A percentile compares a stretch with the other conserved stretches of the same genome.
These are phyloP conservation scores for Monosporascus sp. DNA, from an alignment of 2,329 filamentous ascomycete species.

Conservation along the genomic window DNA sequence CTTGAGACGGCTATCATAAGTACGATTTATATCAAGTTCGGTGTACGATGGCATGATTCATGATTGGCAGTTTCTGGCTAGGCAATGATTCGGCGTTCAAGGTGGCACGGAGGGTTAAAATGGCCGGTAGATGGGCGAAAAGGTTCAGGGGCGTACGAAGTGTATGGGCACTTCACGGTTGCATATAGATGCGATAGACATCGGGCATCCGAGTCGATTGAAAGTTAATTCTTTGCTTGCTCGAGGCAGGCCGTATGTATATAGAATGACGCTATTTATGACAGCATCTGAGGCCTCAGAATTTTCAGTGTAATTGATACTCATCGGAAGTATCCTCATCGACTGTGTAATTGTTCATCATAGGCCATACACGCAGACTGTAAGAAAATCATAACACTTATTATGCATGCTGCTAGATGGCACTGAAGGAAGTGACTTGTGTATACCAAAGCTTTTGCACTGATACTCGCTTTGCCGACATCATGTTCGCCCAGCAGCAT, in stretches of 20 bases:
- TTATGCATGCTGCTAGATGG: not conserved
- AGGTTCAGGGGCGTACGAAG: not conserved
- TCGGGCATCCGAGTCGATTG: not conserved
- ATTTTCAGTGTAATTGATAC: constrained; percentile 29
- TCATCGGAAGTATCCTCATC: constrained; percentile 27
- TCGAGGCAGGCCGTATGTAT: not conserved
- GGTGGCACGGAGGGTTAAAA: not conserved
- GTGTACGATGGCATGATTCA: not conserved
- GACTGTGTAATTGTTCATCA: constrained; percentile 27
- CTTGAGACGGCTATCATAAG: not conserved
- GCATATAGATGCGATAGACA: not conserved
- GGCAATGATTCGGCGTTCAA: not conserved
- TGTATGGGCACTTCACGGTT: not conserved
- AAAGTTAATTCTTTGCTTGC: not conserved
- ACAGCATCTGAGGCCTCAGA: constrained; percentile 21
- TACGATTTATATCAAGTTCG: not conserved
- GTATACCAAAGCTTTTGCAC: not conserved
- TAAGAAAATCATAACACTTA: not conserved
- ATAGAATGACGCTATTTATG: constrained; percentile 1
- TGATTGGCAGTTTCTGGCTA: not conserved
- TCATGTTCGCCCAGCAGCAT: too few species aligned
- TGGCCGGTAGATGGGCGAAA: not conserved
- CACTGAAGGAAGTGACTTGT: not conserved
- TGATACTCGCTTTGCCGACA: too few species aligned
- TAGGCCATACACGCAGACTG: constrained; percentile 13